Evolutionary conservation across 2,329 filamentous ascomycete genomes (phyloP).

Genomic region (Calonectria pseudoturangicola): DNA sequence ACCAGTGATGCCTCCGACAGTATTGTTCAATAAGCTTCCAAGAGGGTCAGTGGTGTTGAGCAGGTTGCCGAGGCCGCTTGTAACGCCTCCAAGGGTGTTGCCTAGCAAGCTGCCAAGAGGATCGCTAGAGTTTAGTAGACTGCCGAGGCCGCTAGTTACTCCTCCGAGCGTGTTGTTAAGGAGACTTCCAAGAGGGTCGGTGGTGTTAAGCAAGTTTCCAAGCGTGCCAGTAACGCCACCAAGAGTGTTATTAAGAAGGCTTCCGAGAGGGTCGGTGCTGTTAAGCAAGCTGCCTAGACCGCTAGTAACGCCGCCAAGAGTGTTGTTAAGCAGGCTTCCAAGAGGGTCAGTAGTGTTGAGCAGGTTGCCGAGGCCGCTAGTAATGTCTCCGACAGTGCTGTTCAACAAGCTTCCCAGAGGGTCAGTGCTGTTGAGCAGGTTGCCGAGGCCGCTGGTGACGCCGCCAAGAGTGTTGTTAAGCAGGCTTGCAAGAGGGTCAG

Average conservation of each 20-base stretch:
- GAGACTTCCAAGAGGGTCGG: constrained; percentile 7
- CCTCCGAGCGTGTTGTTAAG: constrained; percentile 1
- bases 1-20: not conserved
- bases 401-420: constrained; percentile 11
- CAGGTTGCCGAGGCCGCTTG: not conserved
- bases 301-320: not conserved
- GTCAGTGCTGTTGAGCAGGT: not conserved
- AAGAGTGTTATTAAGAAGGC: not conserved
- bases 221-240: not conserved
- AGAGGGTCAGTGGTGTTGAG: not conserved
- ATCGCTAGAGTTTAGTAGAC: not conserved
- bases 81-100: not conserved
- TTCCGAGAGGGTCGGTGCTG: constrained; percentile 6
- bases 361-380: not conserved
- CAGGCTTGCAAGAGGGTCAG: not conserved
- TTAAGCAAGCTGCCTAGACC: not conserved
- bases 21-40: not conserved
- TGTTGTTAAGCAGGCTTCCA: not conserved
- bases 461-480: not conserved
- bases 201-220: constrained; percentile 6
- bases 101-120: not conserved
- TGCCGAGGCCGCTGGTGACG: not conserved
- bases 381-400: not conserved
- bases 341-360: constrained; percentile 6
- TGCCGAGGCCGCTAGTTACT: not conserved